phyloP scores from a whole-genome alignment of 2,329 filamentous ascomycete species.

The Colletotrichum cordylinicola region DNA sequence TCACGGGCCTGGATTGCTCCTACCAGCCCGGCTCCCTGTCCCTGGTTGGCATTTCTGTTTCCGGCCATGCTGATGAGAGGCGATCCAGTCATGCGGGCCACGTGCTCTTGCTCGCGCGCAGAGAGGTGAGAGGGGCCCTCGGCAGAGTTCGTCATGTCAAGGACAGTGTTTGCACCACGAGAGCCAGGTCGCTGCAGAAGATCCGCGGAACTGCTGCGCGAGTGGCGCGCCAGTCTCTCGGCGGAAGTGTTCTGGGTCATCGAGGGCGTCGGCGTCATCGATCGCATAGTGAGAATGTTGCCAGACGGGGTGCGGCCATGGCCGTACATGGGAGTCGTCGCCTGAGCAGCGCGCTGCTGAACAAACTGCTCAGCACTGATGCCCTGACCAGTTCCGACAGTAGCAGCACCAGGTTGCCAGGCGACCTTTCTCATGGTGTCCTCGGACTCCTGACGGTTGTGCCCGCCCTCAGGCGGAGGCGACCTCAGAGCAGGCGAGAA shows the following conservation, averaged over 20 bases:
- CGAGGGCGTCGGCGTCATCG: slow-evolving; percentile 48
- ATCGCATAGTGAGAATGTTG: slow-evolving; percentile 46
- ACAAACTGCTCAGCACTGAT: slow-evolving; percentile 85
- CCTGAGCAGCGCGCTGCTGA: slow-evolving; percentile 71
- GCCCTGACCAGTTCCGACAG: slow-evolving; percentile 46
- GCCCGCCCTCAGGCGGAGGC: slow-evolving; percentile 32
- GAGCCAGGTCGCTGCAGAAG: slow-evolving; percentile 61
- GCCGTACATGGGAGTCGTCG: slow-evolving; percentile 35
- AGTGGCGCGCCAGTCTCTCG: slow-evolving; percentile 46
- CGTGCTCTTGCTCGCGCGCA: slow-evolving; percentile 85
- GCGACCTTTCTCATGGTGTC: slow-evolving; percentile 69
- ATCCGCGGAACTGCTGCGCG: slow-evolving; percentile 53
- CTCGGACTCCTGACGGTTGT: slow-evolving; percentile 54
- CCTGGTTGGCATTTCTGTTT: slow-evolving; percentile 40
- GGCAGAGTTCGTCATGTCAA: slow-evolving; percentile 51
- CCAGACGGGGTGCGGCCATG: slow-evolving; percentile 67
- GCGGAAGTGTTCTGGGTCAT: slow-evolving; percentile 45
- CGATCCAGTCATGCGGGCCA: slow-evolving; percentile 81
- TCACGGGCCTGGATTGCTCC: slow-evolving; percentile 83
- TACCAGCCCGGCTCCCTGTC: slow-evolving; percentile 69
- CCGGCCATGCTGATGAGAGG: slow-evolving; percentile 72
- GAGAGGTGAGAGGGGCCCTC: slow-evolving; percentile 67
- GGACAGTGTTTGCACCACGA: slow-evolving; percentile 58
- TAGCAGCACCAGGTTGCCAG: slow-evolving; percentile 77
- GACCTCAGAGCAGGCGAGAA: slow-evolving; percentile 36